A percentile compares a stretch with the other conserved stretches of the same genome.
Conservation (phyloP, 768 basidiomycete genomes). For the Cytidiella melzeri region DNA sequence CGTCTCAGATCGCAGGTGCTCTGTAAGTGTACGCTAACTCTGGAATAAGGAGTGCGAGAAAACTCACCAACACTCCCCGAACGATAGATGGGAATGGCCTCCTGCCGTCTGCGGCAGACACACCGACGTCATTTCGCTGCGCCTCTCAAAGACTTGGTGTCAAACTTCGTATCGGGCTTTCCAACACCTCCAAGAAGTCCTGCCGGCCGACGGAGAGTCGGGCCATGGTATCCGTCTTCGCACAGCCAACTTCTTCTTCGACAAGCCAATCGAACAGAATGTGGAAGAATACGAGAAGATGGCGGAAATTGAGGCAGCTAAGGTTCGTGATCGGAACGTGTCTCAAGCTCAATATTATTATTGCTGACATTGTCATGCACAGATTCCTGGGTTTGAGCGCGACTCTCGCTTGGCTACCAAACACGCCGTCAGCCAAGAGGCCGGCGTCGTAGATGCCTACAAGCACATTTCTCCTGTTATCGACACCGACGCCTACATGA, state of each 20-base stretch:
- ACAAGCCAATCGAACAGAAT: conserved; percentile 19
- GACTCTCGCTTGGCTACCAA: conserved; percentile 18
- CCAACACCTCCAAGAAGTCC: conserved; percentile 16
- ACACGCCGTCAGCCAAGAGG: conserved; percentile 23
- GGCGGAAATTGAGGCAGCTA: conserved; percentile 13
- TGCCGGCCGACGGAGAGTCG: conserved; percentile 15
- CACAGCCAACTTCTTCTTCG: conserved; percentile 31
- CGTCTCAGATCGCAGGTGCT: conserved; percentile 17
- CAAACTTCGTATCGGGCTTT: conserved; percentile 31
- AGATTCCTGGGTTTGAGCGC: conserved; percentile 23
- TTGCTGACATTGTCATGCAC: not conserved
- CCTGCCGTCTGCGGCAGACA: conserved; percentile 35
- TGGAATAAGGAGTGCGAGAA: no score
- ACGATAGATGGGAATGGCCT: conserved; percentile 32
- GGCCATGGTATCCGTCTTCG: conserved; percentile 28
- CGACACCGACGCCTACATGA: conserved; percentile 32
- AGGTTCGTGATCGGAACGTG: not conserved
- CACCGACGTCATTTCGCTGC: conserved; percentile 29
- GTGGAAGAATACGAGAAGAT: conserved; percentile 27
- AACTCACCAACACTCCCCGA: no score
- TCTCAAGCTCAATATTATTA: not conserved
- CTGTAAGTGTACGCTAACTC: conserved; percentile 23
- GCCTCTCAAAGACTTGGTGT: conserved; percentile 29
- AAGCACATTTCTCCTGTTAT: conserved; percentile 29
- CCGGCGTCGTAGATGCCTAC: conserved; percentile 32